Evolutionary conservation across 2,329 filamentous ascomycete genomes (phyloP), one percentile per base, ranked within the genome.

Genomic region (Colletotrichum sublineola): DNA sequence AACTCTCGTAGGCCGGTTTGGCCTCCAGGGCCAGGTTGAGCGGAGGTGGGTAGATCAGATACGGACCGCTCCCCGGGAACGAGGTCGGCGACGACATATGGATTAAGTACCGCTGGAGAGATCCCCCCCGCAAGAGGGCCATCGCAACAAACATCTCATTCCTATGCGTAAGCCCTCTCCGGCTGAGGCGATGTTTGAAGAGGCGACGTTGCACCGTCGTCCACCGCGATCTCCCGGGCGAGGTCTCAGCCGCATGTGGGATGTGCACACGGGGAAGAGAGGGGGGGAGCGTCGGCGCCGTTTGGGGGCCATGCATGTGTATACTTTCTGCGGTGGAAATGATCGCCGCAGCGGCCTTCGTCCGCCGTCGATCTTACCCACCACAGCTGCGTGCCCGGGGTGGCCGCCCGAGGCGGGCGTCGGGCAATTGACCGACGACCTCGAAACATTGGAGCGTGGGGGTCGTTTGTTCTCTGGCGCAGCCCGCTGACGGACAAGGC

Each of bases 161-260:
- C 14, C 40, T 9, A 60, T 8, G 38, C 24, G 58, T 36, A 6
- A 15, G 44, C 11, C 31, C 29, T 46, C 36, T 50, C 65, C 64
- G 65, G 65, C 14, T 31, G 38, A 63, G 20, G 44, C 24, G 46
- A 46, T 33, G 64, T 57, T 63, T 38, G 9, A 18, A 67, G 53
- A 40, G 44, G 53, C 52, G 46, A 63, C 57, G 65, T 9, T 33
- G 60, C 53, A 31, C 7, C 44, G 44, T 57, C 57, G 33, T 42
- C 24, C 31, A 46, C 57, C 24, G 40, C 48, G 42, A 38, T 40
- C 53, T 69, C 18, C 60, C 53, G 69, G 58, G 7, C 60, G 60
- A 72, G 66, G 69, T 65, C 9, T 66, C 60, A 60, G 42, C 44
- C 42, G 29, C 2, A 15, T 20, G 68, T 58, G 65, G 68, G 12